Conservation (phyloP, 805 yeast genomes). For the Metschnikowia colocasiae region DNA sequence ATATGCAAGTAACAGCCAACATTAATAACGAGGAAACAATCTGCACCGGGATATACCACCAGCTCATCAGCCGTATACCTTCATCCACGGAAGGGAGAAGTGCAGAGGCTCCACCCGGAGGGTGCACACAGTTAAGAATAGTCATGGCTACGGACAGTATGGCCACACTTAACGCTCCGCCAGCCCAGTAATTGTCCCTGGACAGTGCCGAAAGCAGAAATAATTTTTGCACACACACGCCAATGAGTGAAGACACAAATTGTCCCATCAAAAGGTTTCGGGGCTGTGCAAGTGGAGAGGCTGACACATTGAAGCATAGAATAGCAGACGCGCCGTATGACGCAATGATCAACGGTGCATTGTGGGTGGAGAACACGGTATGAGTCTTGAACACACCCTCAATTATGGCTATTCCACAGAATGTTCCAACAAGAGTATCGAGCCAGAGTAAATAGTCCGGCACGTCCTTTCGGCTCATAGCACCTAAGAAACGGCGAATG, state of each 20-base stretch:
- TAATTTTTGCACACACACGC: conserved; percentile 51
- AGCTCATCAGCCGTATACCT: conserved; percentile 46
- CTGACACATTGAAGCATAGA: conserved; percentile 51
- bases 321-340: conserved; percentile 63
- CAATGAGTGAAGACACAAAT: conserved; percentile 49
- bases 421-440: conserved; percentile 44
- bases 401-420: conserved; percentile 43
- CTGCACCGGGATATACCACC: conserved; percentile 64
- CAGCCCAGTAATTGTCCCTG: conserved; percentile 48
- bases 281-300: conserved; percentile 63
- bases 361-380: conserved; percentile 36
- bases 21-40: conserved; percentile 47
- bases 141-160: conserved; percentile 52
- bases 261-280: conserved; percentile 57
- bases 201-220: conserved; percentile 46
- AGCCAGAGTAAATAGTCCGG: conserved; percentile 44
- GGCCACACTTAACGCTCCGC: conserved; percentile 57
- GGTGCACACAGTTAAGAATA: conserved; percentile 56
- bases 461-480: conserved; percentile 25
- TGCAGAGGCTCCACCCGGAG: conserved; percentile 73
- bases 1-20: conserved; percentile 46
- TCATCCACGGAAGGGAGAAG: conserved; percentile 51
- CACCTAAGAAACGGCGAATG: conserved; percentile 39
- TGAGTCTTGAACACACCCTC: conserved; percentile 45
- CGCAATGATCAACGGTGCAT: conserved; percentile 50